These are phyloP conservation scores for Isochrysis galbana DNA, from an alignment of 78 protist species.

Conservation along the genomic window DNA sequence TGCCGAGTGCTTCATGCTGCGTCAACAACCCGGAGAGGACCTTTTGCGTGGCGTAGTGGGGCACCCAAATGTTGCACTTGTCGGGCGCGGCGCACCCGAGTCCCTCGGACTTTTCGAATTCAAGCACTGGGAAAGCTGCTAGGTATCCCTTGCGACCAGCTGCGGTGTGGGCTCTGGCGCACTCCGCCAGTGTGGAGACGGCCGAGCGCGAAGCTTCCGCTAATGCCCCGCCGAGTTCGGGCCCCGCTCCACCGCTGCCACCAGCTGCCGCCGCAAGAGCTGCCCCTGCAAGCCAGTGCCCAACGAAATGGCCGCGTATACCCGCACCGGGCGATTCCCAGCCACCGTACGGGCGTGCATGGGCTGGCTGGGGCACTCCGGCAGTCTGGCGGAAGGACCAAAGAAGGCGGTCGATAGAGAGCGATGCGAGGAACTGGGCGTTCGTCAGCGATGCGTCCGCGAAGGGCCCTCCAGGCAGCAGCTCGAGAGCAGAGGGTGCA, in stretches of 20 bases:
- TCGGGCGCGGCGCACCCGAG: neutral
- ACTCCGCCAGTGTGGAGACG: neutral
- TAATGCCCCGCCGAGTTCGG: neutral
- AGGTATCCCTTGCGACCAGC: neutral
- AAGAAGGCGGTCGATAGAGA: neutral
- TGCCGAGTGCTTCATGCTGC: neutral
- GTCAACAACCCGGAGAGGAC: neutral
- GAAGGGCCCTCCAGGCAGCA: neutral
- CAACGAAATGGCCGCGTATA: slow-evolving; percentile 13
- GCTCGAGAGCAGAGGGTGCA: neutral
- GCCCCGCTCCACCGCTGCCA: neutral
- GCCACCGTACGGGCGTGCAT: neutral
- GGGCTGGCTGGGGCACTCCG: neutral
- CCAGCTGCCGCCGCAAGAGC: neutral
- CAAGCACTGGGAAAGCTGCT: neutral
- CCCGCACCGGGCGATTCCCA: neutral
- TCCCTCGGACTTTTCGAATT: neutral
- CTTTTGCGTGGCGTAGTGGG: neutral
- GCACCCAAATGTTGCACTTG: neutral
- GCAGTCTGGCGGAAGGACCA: neutral
- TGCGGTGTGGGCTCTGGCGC: neutral
- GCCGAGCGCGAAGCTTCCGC: neutral
- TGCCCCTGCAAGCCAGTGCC: neutral
- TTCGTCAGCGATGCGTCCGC: neutral
- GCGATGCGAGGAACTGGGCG: neutral